These are phyloP conservation scores for Microbotryomycetes sp. DNA, from an alignment of 1,284 basidiomycete species.

Conservation along the genomic window DNA sequence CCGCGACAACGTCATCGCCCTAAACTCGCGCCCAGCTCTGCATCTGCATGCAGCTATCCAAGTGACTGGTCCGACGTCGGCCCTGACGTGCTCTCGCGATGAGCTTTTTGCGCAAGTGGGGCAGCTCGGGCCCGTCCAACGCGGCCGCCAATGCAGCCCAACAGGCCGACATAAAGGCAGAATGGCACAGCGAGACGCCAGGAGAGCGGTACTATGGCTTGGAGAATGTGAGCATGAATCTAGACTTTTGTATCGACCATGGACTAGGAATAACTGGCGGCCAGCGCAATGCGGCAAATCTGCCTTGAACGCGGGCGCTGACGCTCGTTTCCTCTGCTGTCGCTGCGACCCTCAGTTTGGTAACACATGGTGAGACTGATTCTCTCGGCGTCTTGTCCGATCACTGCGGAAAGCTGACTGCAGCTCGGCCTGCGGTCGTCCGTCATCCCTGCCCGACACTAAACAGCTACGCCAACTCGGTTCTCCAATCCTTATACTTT, in stretches of 20 bases:
- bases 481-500: slow-evolving; percentile 89
- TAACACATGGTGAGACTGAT: slow-evolving; percentile 62
- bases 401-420: background rate
- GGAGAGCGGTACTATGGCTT: slow-evolving; percentile 60
- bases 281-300: too few relatives aligned
- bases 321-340: background rate
- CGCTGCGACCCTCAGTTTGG: slow-evolving; percentile 53
- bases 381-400: background rate
- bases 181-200: slow-evolving; percentile 24
- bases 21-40: too few relatives aligned
- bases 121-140: background rate
- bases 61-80: too few relatives aligned
- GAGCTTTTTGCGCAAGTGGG: background rate
- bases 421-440: background rate
- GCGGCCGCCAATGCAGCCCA: background rate
- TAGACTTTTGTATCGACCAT: too few relatives aligned
- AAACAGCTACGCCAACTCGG: slow-evolving; percentile 91
- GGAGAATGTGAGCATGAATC: slow-evolving; percentile 66
- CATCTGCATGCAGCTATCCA: too few relatives aligned
- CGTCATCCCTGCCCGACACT: background rate
- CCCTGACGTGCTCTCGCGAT: too few relatives aligned
- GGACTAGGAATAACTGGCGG: too few relatives aligned
- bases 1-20: too few relatives aligned
- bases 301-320: too few relatives aligned
- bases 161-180: background rate